A percentile compares a stretch with the other conserved stretches of the same genome.
Evolutionary conservation across 768 basidiomycete genomes (phyloP).

Genomic region (Trichaptum fuscoviolaceum): DNA sequence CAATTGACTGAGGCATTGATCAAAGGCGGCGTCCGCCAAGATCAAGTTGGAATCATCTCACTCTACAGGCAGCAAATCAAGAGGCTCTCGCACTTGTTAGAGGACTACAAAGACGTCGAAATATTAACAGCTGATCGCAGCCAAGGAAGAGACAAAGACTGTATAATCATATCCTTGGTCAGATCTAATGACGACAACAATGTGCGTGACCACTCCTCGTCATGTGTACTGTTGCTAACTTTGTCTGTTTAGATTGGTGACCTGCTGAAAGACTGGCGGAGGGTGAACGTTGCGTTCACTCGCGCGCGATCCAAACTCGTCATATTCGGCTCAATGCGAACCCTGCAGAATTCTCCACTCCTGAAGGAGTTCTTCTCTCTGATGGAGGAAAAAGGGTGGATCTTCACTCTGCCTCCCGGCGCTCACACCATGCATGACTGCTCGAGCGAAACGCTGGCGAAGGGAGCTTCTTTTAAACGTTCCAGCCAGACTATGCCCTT

Average conservation of each 20-base stretch:
- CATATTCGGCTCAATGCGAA: constrained; percentile 83
- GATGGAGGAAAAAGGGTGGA: constrained; percentile 71
- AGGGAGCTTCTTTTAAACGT: background rate
- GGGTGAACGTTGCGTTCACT: constrained; percentile 96
- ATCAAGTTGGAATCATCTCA: constrained; percentile 84
- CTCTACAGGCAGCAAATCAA: constrained; percentile 96
- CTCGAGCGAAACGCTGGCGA: background rate
- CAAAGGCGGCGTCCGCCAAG: constrained; percentile 54
- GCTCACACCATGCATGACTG: constrained; percentile 48
- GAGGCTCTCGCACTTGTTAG: constrained; percentile 64
- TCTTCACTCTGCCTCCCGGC: constrained; percentile 47
- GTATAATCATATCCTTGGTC: constrained; percentile 89
- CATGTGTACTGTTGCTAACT: background rate
- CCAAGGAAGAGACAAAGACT: constrained; percentile 95
- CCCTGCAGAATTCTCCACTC: constrained; percentile 56
- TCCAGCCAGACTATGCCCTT: background rate
- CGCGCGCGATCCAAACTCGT: constrained; percentile 87
- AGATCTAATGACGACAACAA: constrained; percentile 74
- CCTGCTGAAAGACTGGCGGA: constrained; percentile 89
- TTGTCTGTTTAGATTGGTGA: constrained; percentile 67
- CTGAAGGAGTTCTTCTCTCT: constrained; percentile 72
- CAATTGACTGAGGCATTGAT: constrained; percentile 68
- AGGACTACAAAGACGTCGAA: constrained; percentile 57
- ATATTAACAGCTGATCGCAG: constrained; percentile 89
- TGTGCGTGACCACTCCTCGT: constrained; percentile 41